phyloP scores from a whole-genome alignment of 129 eudicot species.

The Lactuca saligna region DNA sequence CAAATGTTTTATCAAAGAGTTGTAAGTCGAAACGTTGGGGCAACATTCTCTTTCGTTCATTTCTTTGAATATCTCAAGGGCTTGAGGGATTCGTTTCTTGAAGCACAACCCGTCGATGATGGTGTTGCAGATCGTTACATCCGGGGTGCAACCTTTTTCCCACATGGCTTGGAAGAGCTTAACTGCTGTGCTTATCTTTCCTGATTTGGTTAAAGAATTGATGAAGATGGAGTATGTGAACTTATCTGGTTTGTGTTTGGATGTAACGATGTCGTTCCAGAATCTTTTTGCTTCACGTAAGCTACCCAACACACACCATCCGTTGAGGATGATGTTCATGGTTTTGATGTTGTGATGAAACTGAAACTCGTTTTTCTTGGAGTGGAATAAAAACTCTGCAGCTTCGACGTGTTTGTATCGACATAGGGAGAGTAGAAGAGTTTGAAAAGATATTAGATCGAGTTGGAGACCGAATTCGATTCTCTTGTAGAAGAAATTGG shows the following conservation, averaged over 20 bases:
- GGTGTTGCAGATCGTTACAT: constrained; percentile 67
- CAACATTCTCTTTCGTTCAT: constrained; percentile 59
- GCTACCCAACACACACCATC: constrained; percentile 83
- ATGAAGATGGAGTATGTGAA: constrained; percentile 73
- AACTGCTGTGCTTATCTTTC: constrained; percentile 67
- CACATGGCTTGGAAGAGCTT: constrained; percentile 72
- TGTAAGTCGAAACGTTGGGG: constrained; percentile 70
- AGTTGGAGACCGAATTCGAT: constrained; percentile 55
- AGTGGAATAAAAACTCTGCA: constrained; percentile 68
- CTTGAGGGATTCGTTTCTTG: constrained; percentile 83
- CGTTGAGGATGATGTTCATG: constrained; percentile 72
- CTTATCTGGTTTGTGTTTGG: constrained; percentile 57
- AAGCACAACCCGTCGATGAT: constrained; percentile 87
- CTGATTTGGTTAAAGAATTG: constrained; percentile 61
- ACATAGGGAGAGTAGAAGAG: constrained; percentile 65
- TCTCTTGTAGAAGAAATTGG: constrained; percentile 53
- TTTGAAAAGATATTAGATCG: constrained; percentile 66
- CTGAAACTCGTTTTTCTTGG: constrained; percentile 45
- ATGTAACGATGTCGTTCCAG: constrained; percentile 70
- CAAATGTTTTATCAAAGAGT: constrained; percentile 65
- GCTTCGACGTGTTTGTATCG: constrained; percentile 88
- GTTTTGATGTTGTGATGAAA: constrained; percentile 61
- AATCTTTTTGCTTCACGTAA: constrained; percentile 73
- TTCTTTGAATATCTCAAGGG: constrained; percentile 54
- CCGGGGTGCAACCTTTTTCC: constrained; percentile 74